These are phyloP conservation scores for Hippophae gyantsensis DNA, from an alignment of 306 rosid species.

Conservation along the genomic window DNA sequence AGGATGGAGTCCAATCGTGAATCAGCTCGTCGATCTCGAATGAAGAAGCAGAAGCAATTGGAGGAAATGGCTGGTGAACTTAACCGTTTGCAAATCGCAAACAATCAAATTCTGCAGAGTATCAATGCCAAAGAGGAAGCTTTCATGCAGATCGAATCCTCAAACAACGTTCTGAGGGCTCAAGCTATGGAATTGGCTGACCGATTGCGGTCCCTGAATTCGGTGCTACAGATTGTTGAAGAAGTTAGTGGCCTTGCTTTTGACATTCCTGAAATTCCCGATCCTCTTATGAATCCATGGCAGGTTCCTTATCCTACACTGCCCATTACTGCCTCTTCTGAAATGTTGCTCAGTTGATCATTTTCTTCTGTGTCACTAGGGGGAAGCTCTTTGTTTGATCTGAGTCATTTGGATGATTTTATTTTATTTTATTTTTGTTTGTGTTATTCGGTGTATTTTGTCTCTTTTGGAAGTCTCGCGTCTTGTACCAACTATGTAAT, in stretches of 20 bases:
- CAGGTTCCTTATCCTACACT: constrained; percentile 37
- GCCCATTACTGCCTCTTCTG: constrained; percentile 45
- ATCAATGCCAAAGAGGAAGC: constrained; percentile 51
- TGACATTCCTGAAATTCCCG: constrained; percentile 68
- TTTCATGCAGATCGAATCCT: constrained; percentile 33
- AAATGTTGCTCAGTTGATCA: constrained; percentile 41
- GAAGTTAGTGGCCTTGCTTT: constrained; percentile 59
- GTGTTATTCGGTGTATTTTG: no score
- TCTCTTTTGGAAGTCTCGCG: no score
- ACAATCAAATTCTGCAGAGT: constrained; percentile 34
- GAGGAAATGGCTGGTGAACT: constrained; percentile 59
- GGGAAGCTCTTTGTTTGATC: no score
- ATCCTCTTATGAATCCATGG: constrained; percentile 69
- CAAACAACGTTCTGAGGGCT: constrained; percentile 55
- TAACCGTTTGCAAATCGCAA: constrained; percentile 37
- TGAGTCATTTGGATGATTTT: neutral
- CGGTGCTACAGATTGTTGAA: constrained; percentile 58
- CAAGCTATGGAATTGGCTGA: constrained; percentile 56
- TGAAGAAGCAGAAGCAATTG: constrained; percentile 87
- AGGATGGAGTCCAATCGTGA: constrained; percentile 89
- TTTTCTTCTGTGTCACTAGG: neutral
- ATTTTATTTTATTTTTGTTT: no score
- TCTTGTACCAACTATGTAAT: no score
- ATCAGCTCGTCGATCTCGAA: constrained; percentile 82
- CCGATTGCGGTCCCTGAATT: constrained; percentile 59